Evolutionary conservation across 2,329 filamentous ascomycete genomes (phyloP), one percentile per base, ranked within the genome.

Genomic region (Microsporum ferrugineum): DNA sequence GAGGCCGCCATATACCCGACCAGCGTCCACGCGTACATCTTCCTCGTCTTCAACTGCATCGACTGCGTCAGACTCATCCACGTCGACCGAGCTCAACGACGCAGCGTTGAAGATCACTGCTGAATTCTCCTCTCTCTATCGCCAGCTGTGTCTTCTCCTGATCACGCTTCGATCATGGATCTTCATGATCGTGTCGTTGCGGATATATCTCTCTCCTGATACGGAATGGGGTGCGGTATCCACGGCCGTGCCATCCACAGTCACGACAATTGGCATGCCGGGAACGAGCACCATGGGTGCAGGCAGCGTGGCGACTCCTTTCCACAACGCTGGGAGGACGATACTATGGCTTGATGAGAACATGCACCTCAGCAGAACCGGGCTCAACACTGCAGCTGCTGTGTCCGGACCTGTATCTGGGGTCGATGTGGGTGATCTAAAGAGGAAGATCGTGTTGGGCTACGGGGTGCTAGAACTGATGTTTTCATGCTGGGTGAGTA

Each of bases 401-500:
- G 33, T 17, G 31, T 56, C 51, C 29, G 14, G 31, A 8, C 23
- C 33, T 27, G 31, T 61, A 55, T 43, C 51, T 60, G 61, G 43
- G 41, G 68, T 59, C 70, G 64, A 47, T 17, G 79, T 84, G 57
- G 86, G 91, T 64, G 82, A 83, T 29, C 74, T 96, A 68, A 90
- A 91, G 77, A 95, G 95, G 71, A 83, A 89, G 58, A 78, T 95
- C 45, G 84, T 95, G 45, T 95, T 96, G 71, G 85, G 88, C 0
- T 94, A 90, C 74, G 85, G 84, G 6, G 94, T 96, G 68, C 70
- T 95, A 70, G 91, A 96, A 78, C 83, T 89, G 72, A 79, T 89
- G 66, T 82, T 82, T 63, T 96, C 91, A 89, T 91, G 95, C 73
- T 96, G 91, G 91, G 84, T 84, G 71, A 64, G 78, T 72, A 12